Base-by-base conservation (phyloP, 1,139 yeast species). In the Arxiozyma bovina region DNA sequence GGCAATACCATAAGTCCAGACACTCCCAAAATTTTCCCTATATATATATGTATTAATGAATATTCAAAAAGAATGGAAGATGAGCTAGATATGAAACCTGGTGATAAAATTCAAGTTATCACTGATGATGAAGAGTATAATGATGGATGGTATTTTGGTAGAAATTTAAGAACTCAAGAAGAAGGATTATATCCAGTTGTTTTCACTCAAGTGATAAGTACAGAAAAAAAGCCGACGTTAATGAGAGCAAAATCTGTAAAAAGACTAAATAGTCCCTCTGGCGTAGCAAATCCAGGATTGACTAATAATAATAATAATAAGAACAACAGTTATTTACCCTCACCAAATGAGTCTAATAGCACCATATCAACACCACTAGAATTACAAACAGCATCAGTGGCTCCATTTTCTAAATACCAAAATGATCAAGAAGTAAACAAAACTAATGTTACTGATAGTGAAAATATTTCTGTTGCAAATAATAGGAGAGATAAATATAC, bases 121-220 rank as follows among this genome's bases (percentile, higher is more conserved):
- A 88, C 95, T 48, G 96, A 90, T 69, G 99, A 93, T 71, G 80
- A 85, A 58, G 97, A 88, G 65, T 93, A 87, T 70, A 87, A 89
- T 62, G 99, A 93, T 70, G 98, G 98, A n/a, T 93, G 99, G 99
- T 93, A 84, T 66, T 81, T 80, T 85, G 96, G 98, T 7, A 84
- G 84, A 58, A 90, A 91, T 63, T 69, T 87, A 53, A 68, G 80
- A 53, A 83, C 93, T 0, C 80, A 81, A 54, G 80, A 81, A 56
- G 93, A 89, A 20, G 99, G 99, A 0, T 73, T 93, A 51, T 93
- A 89, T 66, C 99, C 99, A 12, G 87, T 86, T 63, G 82, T 89
- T 9, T 93, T 91, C 68, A 87, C 94, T 0, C 85, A 82, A 62
- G 66, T 77, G 6, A 64, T 74, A 18, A 73, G 72, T 42, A 63